These are phyloP conservation scores for Tricholoma hemisulphureum DNA, from an alignment of 768 basidiomycete genomes.

Conservation along the genomic window DNA sequence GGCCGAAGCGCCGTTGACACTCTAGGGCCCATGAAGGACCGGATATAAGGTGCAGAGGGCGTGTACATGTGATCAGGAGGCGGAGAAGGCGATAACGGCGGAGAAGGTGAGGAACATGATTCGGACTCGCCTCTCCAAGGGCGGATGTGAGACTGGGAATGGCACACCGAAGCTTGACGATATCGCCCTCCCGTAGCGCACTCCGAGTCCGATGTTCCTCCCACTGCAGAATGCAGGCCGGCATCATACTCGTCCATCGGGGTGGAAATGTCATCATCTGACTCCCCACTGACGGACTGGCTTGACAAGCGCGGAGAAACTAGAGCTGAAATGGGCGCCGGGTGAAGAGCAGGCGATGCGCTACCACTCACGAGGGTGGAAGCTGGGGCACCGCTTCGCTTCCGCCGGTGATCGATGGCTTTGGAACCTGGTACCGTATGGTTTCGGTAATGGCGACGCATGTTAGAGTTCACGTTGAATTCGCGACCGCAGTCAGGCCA, in stretches of 20 bases:
- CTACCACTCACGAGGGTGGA: slow-evolving; percentile 11
- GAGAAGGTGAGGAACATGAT: slow-evolving; percentile 16
- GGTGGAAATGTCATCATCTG: slow-evolving; percentile 24
- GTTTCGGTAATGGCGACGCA: slow-evolving; percentile 77
- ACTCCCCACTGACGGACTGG: slow-evolving; percentile 25
- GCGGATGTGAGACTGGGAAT: slow-evolving; percentile 15
- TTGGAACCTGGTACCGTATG: slow-evolving; percentile 42
- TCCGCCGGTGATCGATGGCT: slow-evolving; percentile 22
- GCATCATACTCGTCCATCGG: slow-evolving; percentile 9
- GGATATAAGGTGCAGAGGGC: slow-evolving; percentile 31
- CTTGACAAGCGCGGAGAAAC: slow-evolving; percentile 21
- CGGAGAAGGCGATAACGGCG: slow-evolving; percentile 14
- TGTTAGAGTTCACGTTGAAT: slow-evolving; percentile 85
- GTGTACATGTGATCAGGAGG: slow-evolving; percentile 23
- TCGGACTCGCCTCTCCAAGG: slow-evolving; percentile 17
- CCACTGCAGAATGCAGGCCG: background rate
- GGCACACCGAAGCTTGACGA: background rate
- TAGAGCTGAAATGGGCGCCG: background rate
- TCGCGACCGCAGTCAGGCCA: slow-evolving; percentile 71
- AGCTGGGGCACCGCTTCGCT: slow-evolving; percentile 24
- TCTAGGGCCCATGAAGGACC: slow-evolving; percentile 27
- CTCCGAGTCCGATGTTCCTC: background rate
- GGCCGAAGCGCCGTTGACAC: slow-evolving; percentile 38
- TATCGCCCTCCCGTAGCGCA: background rate
- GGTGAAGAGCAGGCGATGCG: background rate